Evolutionary conservation across 2,329 filamentous ascomycete genomes (phyloP), one percentile per base, ranked within the genome.

Genomic region (Ceratocystis lukuohia): DNA sequence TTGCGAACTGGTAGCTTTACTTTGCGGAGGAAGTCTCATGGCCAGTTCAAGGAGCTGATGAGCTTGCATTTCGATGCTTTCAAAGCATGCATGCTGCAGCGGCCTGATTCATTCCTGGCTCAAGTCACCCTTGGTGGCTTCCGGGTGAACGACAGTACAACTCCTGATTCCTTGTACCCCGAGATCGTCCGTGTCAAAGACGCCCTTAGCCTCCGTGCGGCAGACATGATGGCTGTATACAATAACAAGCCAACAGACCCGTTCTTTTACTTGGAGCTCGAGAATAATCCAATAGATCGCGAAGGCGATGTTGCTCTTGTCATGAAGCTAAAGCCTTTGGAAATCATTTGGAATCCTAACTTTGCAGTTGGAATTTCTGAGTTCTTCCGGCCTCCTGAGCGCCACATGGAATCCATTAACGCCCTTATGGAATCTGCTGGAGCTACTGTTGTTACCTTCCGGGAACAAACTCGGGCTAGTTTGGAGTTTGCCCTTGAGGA

Each of bases 1-100:
- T 84, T 99, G n/a, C 88, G 89, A 69, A 96, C 93, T 0, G 94
- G 94, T 68, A 96, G 93, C 76, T 97, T 99, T 73, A 97, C 94
- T 0, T 79, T 99, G 44, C 91, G 91, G 73, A 88, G 91, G 69
- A 88, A 88, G 74, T 89, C 89, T 1, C 88, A 94, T 71, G 86
- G 85, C n/a, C 22, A 65, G 45, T 73, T 74, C 0, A 73, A 76
- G 48, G 92, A 99, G 71, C 86, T 97, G 45, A 82, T 99, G 65
- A 92, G 91, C 71, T 77, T 99, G 33, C 88, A 96, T 70, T 99
- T 99, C 71, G 95, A 99, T 71, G 86, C 91, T 5, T 96, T 99
- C 78, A 89, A 88, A 70, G 92, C 93, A 17, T 96, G 94, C 72
- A 87, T 92, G 50, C 76, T 96, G 64, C 89, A 96, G 73, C 83